phyloP scores from a whole-genome alignment of 257 asterid species.

The Solanum raphanifolium region DNA sequence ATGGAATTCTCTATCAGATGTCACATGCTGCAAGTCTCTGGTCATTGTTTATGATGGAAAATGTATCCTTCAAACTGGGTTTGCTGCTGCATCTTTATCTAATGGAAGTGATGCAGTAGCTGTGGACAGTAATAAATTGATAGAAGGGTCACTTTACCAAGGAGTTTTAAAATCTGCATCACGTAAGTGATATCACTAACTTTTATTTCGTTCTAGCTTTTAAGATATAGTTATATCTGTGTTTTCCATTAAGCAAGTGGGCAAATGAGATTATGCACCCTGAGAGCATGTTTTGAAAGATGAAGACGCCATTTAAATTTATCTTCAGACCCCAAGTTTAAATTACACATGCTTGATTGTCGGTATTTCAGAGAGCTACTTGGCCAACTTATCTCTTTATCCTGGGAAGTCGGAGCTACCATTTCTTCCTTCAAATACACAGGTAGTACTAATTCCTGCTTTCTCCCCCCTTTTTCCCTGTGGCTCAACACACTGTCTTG shows the following conservation, averaged over 20 bases:
- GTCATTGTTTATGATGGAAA: conserved; percentile 62
- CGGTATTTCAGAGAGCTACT: conserved; percentile 64
- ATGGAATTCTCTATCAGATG: conserved; percentile 82
- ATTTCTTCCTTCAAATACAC: conserved; percentile 83
- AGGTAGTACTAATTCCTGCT: conserved; percentile 28
- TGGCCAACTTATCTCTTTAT: conserved; percentile 89
- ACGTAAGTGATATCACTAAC: conserved; percentile 39
- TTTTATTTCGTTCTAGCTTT: conserved; percentile 6
- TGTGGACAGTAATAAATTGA: conserved; percentile 49
- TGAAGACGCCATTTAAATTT: background rate
- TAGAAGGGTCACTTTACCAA: conserved; percentile 66
- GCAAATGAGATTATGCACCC: background rate
- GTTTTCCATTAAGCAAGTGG: background rate
- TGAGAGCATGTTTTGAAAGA: background rate
- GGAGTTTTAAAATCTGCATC: conserved; percentile 61
- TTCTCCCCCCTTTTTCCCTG: background rate
- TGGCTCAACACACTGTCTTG: background rate
- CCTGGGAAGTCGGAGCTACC: conserved; percentile 93
- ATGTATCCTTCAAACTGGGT: conserved; percentile 75
- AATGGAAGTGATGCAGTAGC: conserved; percentile 29
- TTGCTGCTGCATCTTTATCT: conserved; percentile 40
- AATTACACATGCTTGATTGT: conserved; percentile 8
- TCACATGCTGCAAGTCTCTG: conserved; percentile 79
- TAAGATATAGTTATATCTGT: background rate
- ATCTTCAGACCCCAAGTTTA: background rate